A percentile compares a stretch with the other conserved stretches of the same genome.
phyloP scores from a whole-genome alignment of 768 basidiomycete genomes.

The Paxillus ammoniavirescens region DNA sequence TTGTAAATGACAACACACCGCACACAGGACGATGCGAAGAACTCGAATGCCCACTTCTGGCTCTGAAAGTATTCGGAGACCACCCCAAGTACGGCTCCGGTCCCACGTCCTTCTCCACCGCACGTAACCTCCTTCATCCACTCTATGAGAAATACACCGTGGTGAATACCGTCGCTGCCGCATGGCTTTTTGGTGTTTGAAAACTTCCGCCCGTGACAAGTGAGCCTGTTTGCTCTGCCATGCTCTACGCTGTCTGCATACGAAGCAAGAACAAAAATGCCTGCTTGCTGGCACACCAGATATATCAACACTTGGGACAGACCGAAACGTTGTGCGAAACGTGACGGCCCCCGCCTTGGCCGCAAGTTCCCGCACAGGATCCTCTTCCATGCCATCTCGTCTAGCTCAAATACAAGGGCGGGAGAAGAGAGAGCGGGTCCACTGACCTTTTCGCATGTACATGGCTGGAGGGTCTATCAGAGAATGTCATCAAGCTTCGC shows the following conservation, averaged over 20 bases:
- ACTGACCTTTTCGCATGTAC: too few relatives aligned
- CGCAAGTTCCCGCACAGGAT: too few relatives aligned
- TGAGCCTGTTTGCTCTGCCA: conserved; percentile 57
- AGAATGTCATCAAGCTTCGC: too few relatives aligned
- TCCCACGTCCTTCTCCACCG: conserved; percentile 47
- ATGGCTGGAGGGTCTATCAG: too few relatives aligned
- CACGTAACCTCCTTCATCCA: conserved; percentile 56
- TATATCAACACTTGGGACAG: too few relatives aligned
- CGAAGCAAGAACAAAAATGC: conserved; percentile 42
- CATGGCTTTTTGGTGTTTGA: conserved; percentile 55
- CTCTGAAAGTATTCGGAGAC: conserved; percentile 59
- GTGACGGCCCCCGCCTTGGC: too few relatives aligned
- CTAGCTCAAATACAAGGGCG: too few relatives aligned
- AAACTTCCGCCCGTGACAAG: conserved; percentile 48
- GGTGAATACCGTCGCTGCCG: conserved; percentile 45
- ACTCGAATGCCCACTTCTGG: conserved; percentile 52
- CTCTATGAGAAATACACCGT: conserved; percentile 48
- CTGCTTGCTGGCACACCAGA: conserved; percentile 21
- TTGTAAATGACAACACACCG: not conserved
- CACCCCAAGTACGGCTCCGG: conserved; percentile 59
- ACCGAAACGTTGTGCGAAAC: too few relatives aligned
- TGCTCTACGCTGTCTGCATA: conserved; percentile 57
- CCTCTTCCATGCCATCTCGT: too few relatives aligned
- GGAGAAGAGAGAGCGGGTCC: too few relatives aligned
- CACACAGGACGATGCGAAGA: conserved; percentile 59